phyloP scores from a whole-genome alignment of 176 grass and related monocot genomes.

The Avena atlantica region DNA sequence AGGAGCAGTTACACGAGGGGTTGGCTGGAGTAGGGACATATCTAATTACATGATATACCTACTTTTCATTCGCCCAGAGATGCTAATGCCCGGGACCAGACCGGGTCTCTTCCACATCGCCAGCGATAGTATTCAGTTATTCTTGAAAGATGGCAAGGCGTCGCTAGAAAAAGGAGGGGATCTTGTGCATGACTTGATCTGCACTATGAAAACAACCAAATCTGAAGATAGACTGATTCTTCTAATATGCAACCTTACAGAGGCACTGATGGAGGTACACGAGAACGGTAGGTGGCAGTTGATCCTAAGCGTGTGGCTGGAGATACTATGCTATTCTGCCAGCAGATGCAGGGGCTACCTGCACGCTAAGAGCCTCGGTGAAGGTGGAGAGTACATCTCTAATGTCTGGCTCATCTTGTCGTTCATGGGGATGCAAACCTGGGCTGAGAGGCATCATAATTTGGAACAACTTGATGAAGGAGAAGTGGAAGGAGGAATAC shows the following conservation, averaged over 20 bases:
- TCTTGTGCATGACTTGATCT: neutral
- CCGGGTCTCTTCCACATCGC: neutral
- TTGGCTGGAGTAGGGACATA: neutral
- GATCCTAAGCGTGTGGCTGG: neutral
- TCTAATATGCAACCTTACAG: neutral
- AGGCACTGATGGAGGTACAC: neutral
- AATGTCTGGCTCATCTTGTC: neutral
- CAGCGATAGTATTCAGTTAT: too few species aligned
- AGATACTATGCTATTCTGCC: neutral
- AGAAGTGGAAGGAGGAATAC: too few species aligned
- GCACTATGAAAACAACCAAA: fast-evolving
- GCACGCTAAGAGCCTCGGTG: neutral
- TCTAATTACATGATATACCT: constrained; percentile 10
- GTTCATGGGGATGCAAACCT: neutral
- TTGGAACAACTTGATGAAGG: too few species aligned
- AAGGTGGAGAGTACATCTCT: neutral
- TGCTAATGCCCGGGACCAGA: constrained; percentile 14
- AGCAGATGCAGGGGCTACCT: neutral
- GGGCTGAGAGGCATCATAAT: neutral
- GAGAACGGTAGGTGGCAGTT: neutral
- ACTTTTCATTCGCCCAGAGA: neutral
- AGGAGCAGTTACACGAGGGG: too few species aligned
- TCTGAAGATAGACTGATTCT: too few species aligned
- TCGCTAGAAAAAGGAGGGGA: too few species aligned
- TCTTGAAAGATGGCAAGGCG: neutral